Base-by-base conservation (phyloP, 2,329 filamentous ascomycete genomes). In the Epicoccum nigrum region DNA sequence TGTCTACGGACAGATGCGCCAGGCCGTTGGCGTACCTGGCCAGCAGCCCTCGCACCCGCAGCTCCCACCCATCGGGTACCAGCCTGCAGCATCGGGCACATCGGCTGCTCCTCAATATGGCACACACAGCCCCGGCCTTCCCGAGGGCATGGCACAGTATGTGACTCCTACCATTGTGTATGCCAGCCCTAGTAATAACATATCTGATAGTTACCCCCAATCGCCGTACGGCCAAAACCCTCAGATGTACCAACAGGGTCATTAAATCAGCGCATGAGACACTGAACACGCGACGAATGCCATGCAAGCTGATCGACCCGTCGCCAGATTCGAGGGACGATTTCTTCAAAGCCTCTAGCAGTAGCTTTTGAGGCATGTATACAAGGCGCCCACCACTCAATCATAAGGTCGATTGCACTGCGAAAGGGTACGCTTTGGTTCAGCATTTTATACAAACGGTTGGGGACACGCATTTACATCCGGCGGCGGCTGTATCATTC, bases 111-210 rank as follows among this genome's bases (percentile, higher is more conserved):
- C 74, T 51, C 77, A 79, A 63, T 81, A 81, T 60, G 69, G 71
- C 55, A 73, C 76, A 16, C 74, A 74, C 49, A 74, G 74, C 60
- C 74, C 74, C 15, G 71, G 75, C 58, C 73, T 79, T 50, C 72
- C 78, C 46, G 79, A 80, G 54, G 76, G 77, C 61, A 79, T 79
- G 62, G 74, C 74, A 61, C 78, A 80, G 72, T 80, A 81, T 69
- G 71, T 66, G 55, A 69, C 69, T 59, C 67, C 69, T 51, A 71
- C 67, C 54, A 72, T 74, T 60, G 70, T 75, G 57, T 79, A 78
- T 65, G 67, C 74, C 64, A 75, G 69, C 67, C 62, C 67, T 40
- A 69, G 66, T 70, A 73, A 61, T 73, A 73, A 72, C 67, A 75
- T 69, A 65, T 76, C 70, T 64, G 74, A 65, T 63, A 79, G 77